phyloP scores from a whole-genome alignment of 805 yeast genomes.

The Pichia paraexigua region DNA sequence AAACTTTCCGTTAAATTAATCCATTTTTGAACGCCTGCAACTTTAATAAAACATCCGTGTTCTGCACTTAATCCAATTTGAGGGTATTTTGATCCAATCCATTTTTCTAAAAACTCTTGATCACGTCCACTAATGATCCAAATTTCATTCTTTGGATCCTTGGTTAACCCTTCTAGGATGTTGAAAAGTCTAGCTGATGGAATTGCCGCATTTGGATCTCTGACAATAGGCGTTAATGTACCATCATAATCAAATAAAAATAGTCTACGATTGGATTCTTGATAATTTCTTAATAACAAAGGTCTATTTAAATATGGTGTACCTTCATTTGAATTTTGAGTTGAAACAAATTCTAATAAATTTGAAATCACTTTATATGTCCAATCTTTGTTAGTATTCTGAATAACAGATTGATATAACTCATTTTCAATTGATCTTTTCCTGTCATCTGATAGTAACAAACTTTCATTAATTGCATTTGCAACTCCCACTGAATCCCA shows the following conservation, averaged over 20 bases:
- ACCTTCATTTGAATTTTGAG: constrained; percentile 39
- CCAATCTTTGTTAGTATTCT: constrained; percentile 78
- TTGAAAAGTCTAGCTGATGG: constrained; percentile 69
- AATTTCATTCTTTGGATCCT: constrained; percentile 75
- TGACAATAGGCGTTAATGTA: constrained; percentile 91
- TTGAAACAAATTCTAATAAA: constrained; percentile 23
- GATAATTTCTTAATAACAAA: constrained; percentile 49
- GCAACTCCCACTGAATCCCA: constrained; percentile 97
- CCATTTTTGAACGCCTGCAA: constrained; percentile 63
- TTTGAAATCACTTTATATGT: constrained; percentile 51
- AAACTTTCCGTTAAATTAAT: constrained; percentile 69
- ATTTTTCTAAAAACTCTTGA: constrained; percentile 76
- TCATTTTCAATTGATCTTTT: constrained; percentile 40
- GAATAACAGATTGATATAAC: constrained; percentile 55
- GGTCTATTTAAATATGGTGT: constrained; percentile 83
- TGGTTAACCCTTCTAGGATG: constrained; percentile 50
- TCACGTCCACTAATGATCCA: constrained; percentile 98
- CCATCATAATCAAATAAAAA: constrained; percentile 97
- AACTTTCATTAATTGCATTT: constrained; percentile 63
- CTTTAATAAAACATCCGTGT: constrained; percentile 92
- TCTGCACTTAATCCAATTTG: constrained; percentile 86
- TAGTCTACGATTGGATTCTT: constrained; percentile 55
- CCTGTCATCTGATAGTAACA: constrained; percentile 43
- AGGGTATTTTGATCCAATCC: constrained; percentile 65
- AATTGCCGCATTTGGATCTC: constrained; percentile 97